Base-by-base conservation (phyloP, 805 yeast species). In the Yamadazyma philogaea region DNA sequence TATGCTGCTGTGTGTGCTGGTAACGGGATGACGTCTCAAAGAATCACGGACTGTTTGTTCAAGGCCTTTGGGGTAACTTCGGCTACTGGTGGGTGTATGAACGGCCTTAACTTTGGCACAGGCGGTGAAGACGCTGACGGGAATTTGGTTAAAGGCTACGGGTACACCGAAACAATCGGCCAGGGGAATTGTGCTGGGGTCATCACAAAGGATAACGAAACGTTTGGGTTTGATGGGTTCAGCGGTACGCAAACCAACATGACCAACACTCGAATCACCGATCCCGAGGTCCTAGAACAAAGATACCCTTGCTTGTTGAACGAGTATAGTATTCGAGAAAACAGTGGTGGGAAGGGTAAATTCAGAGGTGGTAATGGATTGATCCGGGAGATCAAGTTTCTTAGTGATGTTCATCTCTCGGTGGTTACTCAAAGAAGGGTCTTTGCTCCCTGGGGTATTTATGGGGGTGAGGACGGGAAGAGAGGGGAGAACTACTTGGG, bases 221-320 rank as follows among this genome's bases (percentile, higher is more conserved):
- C 47, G 20, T 30, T 35, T 48, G 51, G 51, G 11, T 48, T 44
- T 42, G 36, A 48, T 45, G 51, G 51, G 6, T 51, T 46, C 28
- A 34, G 45, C 31, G 76, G 78, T 49, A 63, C 49, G 54, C 75
- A 73, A 54, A 65, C 54, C 52, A 75, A 43, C 83, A 87, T 53
- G 53, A 53, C 55, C 73, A 54, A 52, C 36, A 52, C 56, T 16
- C 44, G 41, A 39, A 53, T 51, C 34, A 52, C 55, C 15, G 55
- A 53, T 37, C 50, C 55, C 6, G 56, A 53, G 42, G 48, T 50
- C 15, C 47, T 52, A 18, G 56, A 52, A 40, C 49, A 50, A 30
- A 32, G 54, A 28, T 53, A 49, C 33, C 56, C 56, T 3, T 49
- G 52, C 35, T 28, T 47, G 6, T 30, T 53, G 22, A 42, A 42